Conservation (phyloP, 768 basidiomycete genomes). For the Ephemerocybe angulata region DNA sequence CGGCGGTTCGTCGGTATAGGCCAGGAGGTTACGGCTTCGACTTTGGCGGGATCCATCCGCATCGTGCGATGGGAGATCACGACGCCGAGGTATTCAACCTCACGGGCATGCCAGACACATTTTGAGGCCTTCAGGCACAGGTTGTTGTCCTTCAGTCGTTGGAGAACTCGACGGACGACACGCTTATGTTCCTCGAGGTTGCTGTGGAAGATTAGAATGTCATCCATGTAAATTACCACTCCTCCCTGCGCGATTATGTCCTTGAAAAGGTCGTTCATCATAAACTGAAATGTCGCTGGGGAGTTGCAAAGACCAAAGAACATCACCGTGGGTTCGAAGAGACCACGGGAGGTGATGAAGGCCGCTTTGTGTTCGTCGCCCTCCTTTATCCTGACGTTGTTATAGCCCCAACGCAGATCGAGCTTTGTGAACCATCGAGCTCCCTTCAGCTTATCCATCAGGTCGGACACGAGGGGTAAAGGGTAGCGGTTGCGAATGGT, state of each 20-base stretch:
- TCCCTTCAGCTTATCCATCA: constrained; percentile 17
- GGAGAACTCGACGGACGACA: background rate
- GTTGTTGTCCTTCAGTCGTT: constrained; percentile 1
- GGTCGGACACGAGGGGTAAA: constrained; percentile 25
- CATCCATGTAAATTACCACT: constrained; percentile 37
- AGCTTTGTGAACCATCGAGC: constrained; percentile 8
- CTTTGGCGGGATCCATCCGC: constrained; percentile 34
- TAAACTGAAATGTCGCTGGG: constrained; percentile 9
- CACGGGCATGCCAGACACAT: constrained; percentile 17
- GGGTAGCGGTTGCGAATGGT: constrained; percentile 30
- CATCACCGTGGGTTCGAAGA: constrained; percentile 7
- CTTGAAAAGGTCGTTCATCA: constrained; percentile 5
- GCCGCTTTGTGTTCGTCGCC: constrained; percentile 8
- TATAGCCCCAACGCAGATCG: constrained; percentile 5
- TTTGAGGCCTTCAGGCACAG: constrained; percentile 21
- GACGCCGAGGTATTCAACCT: constrained; percentile 25
- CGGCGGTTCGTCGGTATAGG: constrained; percentile 20
- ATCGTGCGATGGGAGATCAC: background rate
- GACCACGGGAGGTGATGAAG: background rate
- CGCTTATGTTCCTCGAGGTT: constrained; percentile 5
- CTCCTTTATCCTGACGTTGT: constrained; percentile 7
- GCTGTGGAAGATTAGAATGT: constrained; percentile 18
- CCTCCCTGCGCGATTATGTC: background rate
- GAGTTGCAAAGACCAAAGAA: constrained; percentile 10
- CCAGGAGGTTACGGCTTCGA: constrained; percentile 28